Evolutionary conservation across 371 early-diverging fungal genomes (phyloP).

Genomic region (Gilbertella persicaria): DNA sequence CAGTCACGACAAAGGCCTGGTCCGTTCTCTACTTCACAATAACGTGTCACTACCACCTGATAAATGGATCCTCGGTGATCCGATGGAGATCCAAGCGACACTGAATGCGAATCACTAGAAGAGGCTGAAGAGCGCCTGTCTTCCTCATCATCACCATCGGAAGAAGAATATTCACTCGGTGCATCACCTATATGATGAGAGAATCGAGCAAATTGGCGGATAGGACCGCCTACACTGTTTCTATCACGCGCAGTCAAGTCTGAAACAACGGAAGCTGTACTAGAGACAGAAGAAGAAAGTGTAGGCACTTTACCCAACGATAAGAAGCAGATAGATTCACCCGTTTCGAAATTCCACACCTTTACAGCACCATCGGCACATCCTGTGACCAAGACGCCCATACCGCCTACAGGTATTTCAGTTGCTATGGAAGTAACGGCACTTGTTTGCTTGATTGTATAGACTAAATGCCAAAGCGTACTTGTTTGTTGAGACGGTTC

Average conservation of each 20-base stretch:
- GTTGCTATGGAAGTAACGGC: slow-evolving; percentile 29
- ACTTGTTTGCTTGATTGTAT: slow-evolving; percentile 25
- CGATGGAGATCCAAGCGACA: neutral
- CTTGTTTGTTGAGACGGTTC: slow-evolving; percentile 11
- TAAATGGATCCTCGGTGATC: slow-evolving; percentile 31
- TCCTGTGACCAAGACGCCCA: slow-evolving; percentile 70
- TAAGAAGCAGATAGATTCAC: slow-evolving; percentile 43
- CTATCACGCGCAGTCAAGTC: neutral
- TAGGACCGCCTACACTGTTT: slow-evolving; percentile 14
- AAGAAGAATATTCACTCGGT: neutral
- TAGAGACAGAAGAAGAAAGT: neutral
- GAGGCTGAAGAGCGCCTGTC: neutral
- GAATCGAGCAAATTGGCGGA: slow-evolving; percentile 20
- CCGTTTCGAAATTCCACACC: slow-evolving; percentile 90
- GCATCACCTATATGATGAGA: neutral
- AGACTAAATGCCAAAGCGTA: slow-evolving; percentile 26
- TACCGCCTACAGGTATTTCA: slow-evolving; percentile 35
- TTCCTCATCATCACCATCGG: slow-evolving; percentile 7
- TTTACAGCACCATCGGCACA: slow-evolving; percentile 82
- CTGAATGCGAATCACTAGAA: neutral
- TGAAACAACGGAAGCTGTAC: neutral
- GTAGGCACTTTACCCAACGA: slow-evolving; percentile 32
- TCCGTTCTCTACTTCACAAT: slow-evolving; percentile 34
- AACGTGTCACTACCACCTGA: slow-evolving; percentile 31
- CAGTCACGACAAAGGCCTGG: slow-evolving; percentile 26